Evolutionary conservation across 2,329 filamentous ascomycete species (phyloP).

Genomic region (Myotisia sp.): DNA sequence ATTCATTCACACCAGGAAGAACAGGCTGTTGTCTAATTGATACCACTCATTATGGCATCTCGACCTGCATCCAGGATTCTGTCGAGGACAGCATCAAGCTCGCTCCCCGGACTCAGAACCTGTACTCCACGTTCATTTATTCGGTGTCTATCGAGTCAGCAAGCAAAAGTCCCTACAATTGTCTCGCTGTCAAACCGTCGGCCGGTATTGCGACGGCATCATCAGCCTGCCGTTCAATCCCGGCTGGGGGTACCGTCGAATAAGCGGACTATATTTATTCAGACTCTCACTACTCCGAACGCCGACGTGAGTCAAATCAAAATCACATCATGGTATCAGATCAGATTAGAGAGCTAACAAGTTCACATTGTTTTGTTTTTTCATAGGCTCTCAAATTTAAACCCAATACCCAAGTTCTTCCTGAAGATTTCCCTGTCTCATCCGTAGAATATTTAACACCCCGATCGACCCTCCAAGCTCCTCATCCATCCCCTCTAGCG

Average conservation of each 20-base stretch:
- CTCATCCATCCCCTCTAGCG: conserved; percentile 80
- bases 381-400: conserved; percentile 70
- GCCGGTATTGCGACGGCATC: conserved; percentile 31
- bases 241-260: conserved; percentile 26
- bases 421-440: conserved; percentile 53
- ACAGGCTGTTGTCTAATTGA: too few relatives aligned
- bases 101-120: too few relatives aligned
- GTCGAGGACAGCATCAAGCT: too few relatives aligned
- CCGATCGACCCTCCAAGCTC: conserved; percentile 72
- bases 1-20: too few relatives aligned
- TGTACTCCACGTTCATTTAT: too few relatives aligned
- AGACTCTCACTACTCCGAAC: conserved; percentile 90
- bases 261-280: conserved; percentile 81
- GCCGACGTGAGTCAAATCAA: conserved; percentile 48
- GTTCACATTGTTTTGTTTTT: neutral
- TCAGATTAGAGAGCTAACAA: conserved; percentile 8
- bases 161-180: too few relatives aligned
- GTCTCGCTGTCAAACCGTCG: conserved; percentile 36
- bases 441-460: conserved; percentile 89
- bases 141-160: too few relatives aligned
- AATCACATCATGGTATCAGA: neutral
- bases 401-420: conserved; percentile 75
- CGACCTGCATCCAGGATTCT: too few relatives aligned
- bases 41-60: too few relatives aligned
- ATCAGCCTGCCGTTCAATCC: conserved; percentile 25